These are phyloP conservation scores for Rhodosporidiobolus sp. DNA, from an alignment of 768 basidiomycete species.

Conservation along the genomic window DNA sequence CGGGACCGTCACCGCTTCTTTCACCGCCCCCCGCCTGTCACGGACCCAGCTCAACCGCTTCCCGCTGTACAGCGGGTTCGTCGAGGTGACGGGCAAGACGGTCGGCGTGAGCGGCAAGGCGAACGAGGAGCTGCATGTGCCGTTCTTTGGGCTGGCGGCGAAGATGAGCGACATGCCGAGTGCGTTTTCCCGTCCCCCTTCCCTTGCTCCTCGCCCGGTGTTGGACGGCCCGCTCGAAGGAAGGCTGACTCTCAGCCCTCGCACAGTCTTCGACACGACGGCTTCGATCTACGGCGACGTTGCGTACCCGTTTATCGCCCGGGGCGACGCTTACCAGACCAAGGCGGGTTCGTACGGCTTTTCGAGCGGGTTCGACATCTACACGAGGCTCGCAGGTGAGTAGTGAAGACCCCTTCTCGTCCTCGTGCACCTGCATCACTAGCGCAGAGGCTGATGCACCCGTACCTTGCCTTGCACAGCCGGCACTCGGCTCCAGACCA, in stretches of 20 bases:
- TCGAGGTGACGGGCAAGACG: constrained; percentile 42
- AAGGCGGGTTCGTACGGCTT: background rate
- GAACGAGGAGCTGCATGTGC: constrained; percentile 44
- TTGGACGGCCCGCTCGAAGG: background rate
- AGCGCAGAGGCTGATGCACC: background rate
- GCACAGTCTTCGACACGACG: constrained; percentile 56
- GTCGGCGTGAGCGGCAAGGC: constrained; percentile 25
- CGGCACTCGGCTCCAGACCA: constrained; percentile 10
- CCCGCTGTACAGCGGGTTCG: constrained; percentile 50
- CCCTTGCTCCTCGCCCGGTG: background rate
- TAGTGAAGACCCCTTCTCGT: background rate
- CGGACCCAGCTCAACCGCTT: constrained; percentile 44
- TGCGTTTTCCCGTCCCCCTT: background rate
- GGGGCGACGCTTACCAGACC: background rate
- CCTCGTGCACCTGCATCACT: too few species aligned
- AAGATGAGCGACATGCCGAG: constrained; percentile 54
- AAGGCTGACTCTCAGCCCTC: background rate
- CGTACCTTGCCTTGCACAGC: background rate
- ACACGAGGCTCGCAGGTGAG: constrained; percentile 16
- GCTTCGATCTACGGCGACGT: constrained; percentile 20
- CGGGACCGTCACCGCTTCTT: constrained; percentile 41
- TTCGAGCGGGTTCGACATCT: constrained; percentile 6
- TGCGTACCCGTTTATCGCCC: constrained; percentile 17
- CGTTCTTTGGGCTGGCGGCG: constrained; percentile 55
- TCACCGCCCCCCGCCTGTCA: constrained; percentile 44